Percentiles rank a stretch among this genome's conserved stretches.
phyloP scores from a whole-genome alignment of 2,329 filamentous ascomycete species.

The Tolypocladium ovalisporum region DNA sequence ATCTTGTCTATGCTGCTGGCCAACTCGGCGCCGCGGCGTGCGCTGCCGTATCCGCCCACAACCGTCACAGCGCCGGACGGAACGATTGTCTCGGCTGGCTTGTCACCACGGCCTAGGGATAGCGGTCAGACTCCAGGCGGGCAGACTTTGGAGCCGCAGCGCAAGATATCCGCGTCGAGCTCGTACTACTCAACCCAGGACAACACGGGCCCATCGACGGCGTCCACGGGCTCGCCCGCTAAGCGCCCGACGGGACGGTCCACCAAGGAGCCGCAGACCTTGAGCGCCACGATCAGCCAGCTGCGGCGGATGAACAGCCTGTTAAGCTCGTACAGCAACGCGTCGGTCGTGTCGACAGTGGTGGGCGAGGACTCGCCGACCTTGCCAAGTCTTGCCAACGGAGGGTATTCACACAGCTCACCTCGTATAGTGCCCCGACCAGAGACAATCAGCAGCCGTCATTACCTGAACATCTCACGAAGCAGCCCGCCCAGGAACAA shows the following conservation, averaged over 20 bases:
- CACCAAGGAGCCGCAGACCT: slow-evolving; percentile 8
- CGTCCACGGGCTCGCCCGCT: slow-evolving; percentile 12
- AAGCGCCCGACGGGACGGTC: slow-evolving; percentile 8
- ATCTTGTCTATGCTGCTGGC: slow-evolving; percentile 19
- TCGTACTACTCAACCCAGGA: slow-evolving; percentile 13
- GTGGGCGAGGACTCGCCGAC: slow-evolving; percentile 22
- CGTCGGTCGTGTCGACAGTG: slow-evolving; percentile 21
- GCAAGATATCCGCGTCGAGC: slow-evolving; percentile 13
- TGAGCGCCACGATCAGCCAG: slow-evolving; percentile 36
- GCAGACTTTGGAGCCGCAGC: no score
- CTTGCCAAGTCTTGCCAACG: slow-evolving; percentile 25
- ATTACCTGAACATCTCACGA: slow-evolving; percentile 36
- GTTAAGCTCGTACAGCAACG: slow-evolving; percentile 32
- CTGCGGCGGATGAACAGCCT: slow-evolving; percentile 48
- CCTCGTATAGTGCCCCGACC: slow-evolving; percentile 17
- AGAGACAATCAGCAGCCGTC: slow-evolving; percentile 25
- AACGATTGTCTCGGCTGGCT: slow-evolving; percentile 13
- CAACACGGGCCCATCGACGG: background rate
- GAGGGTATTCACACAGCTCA: slow-evolving; percentile 12
- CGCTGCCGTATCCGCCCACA: slow-evolving; percentile 18
- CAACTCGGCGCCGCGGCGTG: slow-evolving; percentile 9
- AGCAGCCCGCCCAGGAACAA: slow-evolving; percentile 8
- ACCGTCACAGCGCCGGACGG: slow-evolving; percentile 16
- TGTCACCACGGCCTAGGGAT: slow-evolving; percentile 14
- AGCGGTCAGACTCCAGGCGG: slow-evolving; percentile 6